A percentile compares a stretch with the other conserved stretches of the same genome.
Evolutionary conservation across 768 basidiomycete genomes (phyloP).

Genomic region (Tulasnella calospora): DNA sequence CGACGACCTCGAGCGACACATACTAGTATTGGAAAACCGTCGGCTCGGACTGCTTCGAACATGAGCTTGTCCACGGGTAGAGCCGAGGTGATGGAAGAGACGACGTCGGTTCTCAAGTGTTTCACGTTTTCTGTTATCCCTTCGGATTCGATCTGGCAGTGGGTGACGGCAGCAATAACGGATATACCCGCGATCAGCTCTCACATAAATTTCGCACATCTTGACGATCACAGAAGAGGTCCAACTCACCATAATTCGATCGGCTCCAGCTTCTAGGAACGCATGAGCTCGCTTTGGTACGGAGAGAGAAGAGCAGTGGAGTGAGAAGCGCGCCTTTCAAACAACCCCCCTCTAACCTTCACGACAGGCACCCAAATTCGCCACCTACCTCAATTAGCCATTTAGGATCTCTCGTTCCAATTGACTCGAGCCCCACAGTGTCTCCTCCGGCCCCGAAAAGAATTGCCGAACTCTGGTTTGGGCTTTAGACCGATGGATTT

Average conservation of each 20-base stretch:
- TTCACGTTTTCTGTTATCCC: constrained; percentile 48
- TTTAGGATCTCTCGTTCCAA: constrained; percentile 41
- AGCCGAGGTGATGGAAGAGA: constrained; percentile 41
- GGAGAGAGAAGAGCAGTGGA: neutral
- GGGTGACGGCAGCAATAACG: neutral
- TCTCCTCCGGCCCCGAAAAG: constrained; percentile 47
- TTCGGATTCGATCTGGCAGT: constrained; percentile 46
- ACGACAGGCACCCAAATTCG: neutral
- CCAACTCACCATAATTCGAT: neutral
- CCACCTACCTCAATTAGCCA: constrained; percentile 37
- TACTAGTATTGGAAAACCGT: constrained; percentile 38
- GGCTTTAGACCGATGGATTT: constrained; percentile 42
- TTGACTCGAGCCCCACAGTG: constrained; percentile 41
- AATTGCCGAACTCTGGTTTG: constrained; percentile 46
- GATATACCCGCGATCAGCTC: neutral
- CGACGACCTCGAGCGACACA: neutral
- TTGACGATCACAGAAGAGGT: neutral
- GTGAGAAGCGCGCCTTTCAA: neutral
- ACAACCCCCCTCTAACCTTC: neutral
- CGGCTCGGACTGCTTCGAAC: constrained; percentile 47
- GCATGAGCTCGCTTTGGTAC: constrained; percentile 37
- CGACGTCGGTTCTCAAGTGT: constrained; percentile 43
- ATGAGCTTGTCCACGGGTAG: constrained; percentile 45
- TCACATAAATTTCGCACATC: neutral
- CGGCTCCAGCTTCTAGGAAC: constrained; percentile 43